Percentiles rank a stretch among this genome's conserved stretches.
phyloP scores from a whole-genome alignment of 2,329 filamentous ascomycete genomes.

The Talaromyces sp. region DNA sequence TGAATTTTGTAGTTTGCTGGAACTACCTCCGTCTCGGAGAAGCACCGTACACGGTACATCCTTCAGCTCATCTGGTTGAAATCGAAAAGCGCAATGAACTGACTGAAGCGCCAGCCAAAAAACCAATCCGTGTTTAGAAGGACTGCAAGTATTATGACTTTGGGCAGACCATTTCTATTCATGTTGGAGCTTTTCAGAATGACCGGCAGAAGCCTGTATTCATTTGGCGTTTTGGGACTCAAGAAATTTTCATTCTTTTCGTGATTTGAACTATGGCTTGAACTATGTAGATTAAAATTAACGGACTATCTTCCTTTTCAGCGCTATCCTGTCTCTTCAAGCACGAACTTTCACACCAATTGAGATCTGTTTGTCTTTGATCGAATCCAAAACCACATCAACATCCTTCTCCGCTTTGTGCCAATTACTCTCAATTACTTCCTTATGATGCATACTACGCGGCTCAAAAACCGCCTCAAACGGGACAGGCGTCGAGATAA shows the following conservation, averaged over 20 bases:
- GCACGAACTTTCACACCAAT: neutral
- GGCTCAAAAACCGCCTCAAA: slow-evolving; percentile 31
- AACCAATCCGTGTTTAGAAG: slow-evolving; percentile 8
- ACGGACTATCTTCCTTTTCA: too few relatives aligned
- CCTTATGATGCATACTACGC: slow-evolving; percentile 24
- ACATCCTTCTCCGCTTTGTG: slow-evolving; percentile 24
- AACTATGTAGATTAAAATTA: neutral
- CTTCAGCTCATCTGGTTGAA: neutral
- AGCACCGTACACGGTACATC: slow-evolving; percentile 1
- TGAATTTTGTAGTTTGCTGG: slow-evolving; percentile 52
- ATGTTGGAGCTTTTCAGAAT: slow-evolving; percentile 1
- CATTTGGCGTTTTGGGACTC: neutral
- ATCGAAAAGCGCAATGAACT: neutral
- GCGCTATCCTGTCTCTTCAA: slow-evolving; percentile 27
- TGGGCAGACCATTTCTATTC: neutral
- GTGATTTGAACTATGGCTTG: neutral
- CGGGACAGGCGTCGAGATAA: slow-evolving; percentile 27
- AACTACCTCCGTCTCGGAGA: slow-evolving; percentile 53
- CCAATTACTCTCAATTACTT: slow-evolving; percentile 27
- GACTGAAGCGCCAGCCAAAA: neutral
- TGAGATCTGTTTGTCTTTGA: neutral
- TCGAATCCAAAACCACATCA: slow-evolving; percentile 20
- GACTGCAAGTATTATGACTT: neutral
- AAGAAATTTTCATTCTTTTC: neutral
- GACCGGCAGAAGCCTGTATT: neutral